Base-by-base conservation (phyloP, 202 grass and related monocot genomes). In the Carex sylvatica region DNA sequence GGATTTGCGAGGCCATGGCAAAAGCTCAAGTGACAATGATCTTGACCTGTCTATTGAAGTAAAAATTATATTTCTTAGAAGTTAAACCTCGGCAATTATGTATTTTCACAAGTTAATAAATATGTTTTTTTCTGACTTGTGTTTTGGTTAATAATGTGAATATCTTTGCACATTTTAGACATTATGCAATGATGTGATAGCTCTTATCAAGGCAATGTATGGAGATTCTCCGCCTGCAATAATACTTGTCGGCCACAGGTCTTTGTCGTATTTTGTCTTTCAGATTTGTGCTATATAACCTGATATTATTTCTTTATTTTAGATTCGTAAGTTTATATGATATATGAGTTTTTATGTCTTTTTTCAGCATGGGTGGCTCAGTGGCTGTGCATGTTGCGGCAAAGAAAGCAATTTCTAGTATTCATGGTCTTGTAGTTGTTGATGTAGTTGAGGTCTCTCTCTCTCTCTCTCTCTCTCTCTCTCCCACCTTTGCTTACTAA, bases 161-260 rank as follows among this genome's bases (percentile, higher is more conserved):
- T 61, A 60, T 80, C 52, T 22, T 87, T 85, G 7, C 18, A 52
- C 33, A 65, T 67, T 84, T 85, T 88, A 98, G 96, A 98, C 89
- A 86, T 86, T 98, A 79, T 80, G 89, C 80, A 89, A 89, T 85
- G 96, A 98, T 89, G 92, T 92, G 31, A 85, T 93, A 83, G 76
- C 56, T 82, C 89, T 93, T 87, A 86, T 92, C 84, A 89, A 33
- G 71, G 88, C 91, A 80, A 81, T 93, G 84, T 93, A 98, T 64
- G 89, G 89, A 90, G 91, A 90, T 88, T 90, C 77, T 2, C 78
- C 87, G 74, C 96, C 96, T 81, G 96, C 96, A 36, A 91, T 98
- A 84, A 98, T 98, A 95, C 92, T 98, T 63, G 84, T 91, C 67
- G 96, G 96, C 7, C 96, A 98, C 90, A 98, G 96, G 96, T 95